These are phyloP conservation scores for Alternaria sp. DNA, from an alignment of 2,329 filamentous ascomycete species.

Conservation along the genomic window DNA sequence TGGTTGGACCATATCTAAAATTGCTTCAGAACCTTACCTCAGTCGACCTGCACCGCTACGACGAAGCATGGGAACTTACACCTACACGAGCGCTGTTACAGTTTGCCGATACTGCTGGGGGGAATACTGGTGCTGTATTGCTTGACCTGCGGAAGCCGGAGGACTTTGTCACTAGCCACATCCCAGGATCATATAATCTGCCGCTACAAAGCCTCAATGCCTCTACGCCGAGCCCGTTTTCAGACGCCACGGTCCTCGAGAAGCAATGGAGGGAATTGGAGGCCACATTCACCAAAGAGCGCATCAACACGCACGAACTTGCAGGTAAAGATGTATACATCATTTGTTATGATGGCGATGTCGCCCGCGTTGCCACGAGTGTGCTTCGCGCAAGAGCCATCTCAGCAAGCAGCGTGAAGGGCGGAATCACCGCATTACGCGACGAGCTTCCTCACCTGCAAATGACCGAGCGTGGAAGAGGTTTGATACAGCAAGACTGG, in stretches of 20 bases:
- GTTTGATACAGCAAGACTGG: slow-evolving; percentile 17
- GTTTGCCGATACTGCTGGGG: slow-evolving; percentile 9
- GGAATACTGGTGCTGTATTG: slow-evolving; percentile 10
- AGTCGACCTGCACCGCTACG: slow-evolving; percentile 35
- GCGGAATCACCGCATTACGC: slow-evolving; percentile 24
- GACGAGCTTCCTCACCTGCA: slow-evolving; percentile 24
- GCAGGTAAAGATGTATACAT: slow-evolving; percentile 29
- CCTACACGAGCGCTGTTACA: slow-evolving; percentile 22
- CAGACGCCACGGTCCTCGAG: slow-evolving; percentile 26
- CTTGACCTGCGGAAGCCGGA: slow-evolving; percentile 31
- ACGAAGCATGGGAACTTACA: slow-evolving; percentile 34
- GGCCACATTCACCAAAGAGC: slow-evolving; percentile 26
- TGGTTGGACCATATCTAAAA: neutral
- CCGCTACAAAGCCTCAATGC: slow-evolving; percentile 28
- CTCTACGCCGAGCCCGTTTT: slow-evolving; percentile 25
- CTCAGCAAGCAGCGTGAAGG: slow-evolving; percentile 28
- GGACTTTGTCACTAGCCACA: slow-evolving; percentile 26
- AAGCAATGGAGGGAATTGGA: slow-evolving; percentile 34
- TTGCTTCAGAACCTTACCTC: slow-evolving; percentile 25
- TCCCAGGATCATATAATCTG: slow-evolving; percentile 34
- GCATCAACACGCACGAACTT: slow-evolving; percentile 31
- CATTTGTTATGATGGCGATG: slow-evolving; percentile 32
- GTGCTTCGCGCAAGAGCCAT: slow-evolving; percentile 30
- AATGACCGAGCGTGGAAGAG: slow-evolving; percentile 16
- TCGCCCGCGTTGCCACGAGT: slow-evolving; percentile 32